Evolutionary conservation across 257 asterid species (phyloP).

Genomic region (Oldenlandia corymbosa): DNA sequence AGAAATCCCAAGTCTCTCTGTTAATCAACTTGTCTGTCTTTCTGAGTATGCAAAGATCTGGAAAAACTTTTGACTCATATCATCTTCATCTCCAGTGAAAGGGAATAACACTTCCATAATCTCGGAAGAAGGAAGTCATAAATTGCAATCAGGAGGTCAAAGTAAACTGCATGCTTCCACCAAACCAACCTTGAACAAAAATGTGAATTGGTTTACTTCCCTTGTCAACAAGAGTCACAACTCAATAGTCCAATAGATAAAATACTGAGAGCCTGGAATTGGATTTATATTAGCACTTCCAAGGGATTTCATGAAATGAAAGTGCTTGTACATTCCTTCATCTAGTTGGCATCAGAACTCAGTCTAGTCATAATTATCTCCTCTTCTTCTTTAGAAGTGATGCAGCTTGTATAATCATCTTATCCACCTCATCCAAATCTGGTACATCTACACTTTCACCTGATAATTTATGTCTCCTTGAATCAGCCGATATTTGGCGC

Average conservation of each 20-base stretch:
- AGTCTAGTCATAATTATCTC: conserved; percentile 17
- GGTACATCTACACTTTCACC: conserved; percentile 34
- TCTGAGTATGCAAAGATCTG: neutral
- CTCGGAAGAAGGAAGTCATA: neutral
- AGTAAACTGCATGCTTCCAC: neutral
- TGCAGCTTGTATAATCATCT: conserved; percentile 68
- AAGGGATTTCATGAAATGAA: neutral
- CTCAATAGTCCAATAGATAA: neutral
- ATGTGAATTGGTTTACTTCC: neutral
- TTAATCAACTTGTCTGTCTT: neutral
- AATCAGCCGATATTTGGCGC: conserved; percentile 56
- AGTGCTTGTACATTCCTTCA: neutral
- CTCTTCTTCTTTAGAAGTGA: conserved; percentile 76
- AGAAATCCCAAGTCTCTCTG: neutral
- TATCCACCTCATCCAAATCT: conserved; percentile 80
- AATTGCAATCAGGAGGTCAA: neutral
- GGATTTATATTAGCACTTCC: neutral
- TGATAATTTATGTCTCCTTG: conserved; percentile 41
- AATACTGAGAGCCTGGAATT: neutral
- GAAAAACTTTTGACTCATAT: neutral
- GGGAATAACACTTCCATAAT: neutral
- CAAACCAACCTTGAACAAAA: neutral
- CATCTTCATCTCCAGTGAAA: neutral
- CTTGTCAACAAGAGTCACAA: neutral
- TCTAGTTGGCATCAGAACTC: neutral